These are phyloP conservation scores for Bryum argenteum DNA, from an alignment of 225 moss, liverwort and hornwort genomes.

Conservation along the genomic window DNA sequence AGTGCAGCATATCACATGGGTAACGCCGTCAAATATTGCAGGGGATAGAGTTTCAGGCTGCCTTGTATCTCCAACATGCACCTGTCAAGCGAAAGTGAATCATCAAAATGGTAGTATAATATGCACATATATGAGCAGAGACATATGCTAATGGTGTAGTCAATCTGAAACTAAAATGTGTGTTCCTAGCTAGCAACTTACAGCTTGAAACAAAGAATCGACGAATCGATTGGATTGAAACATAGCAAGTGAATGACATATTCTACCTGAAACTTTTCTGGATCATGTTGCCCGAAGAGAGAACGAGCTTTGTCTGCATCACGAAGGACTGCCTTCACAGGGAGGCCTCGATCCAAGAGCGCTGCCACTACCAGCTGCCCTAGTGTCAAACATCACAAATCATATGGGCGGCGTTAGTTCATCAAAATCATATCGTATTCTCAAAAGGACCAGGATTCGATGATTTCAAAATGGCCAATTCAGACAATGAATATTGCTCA, in stretches of 20 bases:
- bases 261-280: conserved; percentile 64
- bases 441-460: too few relatives aligned
- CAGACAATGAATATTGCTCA: too few relatives aligned
- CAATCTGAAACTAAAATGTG: background rate
- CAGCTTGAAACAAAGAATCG: background rate
- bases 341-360: conserved; percentile 74
- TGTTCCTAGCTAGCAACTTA: background rate
- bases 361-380: conserved; percentile 94
- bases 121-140: conserved; percentile 11
- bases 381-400: conserved; percentile 8
- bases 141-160: background rate
- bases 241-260: background rate
- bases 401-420: too few relatives aligned
- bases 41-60: conserved; percentile 58
- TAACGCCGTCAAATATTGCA: conserved; percentile 65
- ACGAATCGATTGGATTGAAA: background rate
- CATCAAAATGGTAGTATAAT: background rate
- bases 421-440: too few relatives aligned
- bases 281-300: conserved; percentile 70
- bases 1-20: conserved; percentile 90
- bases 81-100: conserved; percentile 34
- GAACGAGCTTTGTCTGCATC: conserved; percentile 73
- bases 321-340: conserved; percentile 78
- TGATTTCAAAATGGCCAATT: too few relatives aligned
- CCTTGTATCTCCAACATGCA: conserved; percentile 71